Evolutionary conservation across 169 alveolate genomes (phyloP).

Genomic region (Babesia ovata): DNA sequence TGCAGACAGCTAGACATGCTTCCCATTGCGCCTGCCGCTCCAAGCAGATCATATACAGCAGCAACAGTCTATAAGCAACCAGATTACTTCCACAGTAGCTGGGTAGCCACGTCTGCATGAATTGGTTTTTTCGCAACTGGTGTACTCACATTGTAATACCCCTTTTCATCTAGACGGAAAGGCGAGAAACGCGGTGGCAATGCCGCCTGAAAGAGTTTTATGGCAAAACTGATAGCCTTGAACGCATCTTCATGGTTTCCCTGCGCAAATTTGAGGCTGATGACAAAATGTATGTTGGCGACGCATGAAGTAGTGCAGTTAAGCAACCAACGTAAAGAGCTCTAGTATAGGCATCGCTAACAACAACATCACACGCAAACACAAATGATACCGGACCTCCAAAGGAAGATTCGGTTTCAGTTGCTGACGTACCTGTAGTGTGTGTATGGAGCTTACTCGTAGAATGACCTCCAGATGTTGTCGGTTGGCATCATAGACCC

Average conservation of each 20-base stretch:
- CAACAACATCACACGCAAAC: too few species aligned
- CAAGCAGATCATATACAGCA: constrained; percentile 61
- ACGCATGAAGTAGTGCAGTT: too few species aligned
- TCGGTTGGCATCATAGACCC: constrained; percentile 27
- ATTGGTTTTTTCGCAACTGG: neutral
- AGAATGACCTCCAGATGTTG: constrained; percentile 44
- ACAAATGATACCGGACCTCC: too few species aligned
- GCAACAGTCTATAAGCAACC: constrained; percentile 42
- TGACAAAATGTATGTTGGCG: too few species aligned
- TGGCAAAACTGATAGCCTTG: constrained; percentile 10
- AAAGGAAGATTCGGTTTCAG: neutral
- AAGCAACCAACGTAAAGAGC: too few species aligned
- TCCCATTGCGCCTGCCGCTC: constrained; percentile 64
- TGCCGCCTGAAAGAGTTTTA: constrained; percentile 38
- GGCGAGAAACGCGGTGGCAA: constrained; percentile 51
- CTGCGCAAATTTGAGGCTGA: constrained; percentile 10
- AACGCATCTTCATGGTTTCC: constrained; percentile 61
- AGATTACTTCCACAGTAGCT: constrained; percentile 21
- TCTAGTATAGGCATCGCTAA: too few species aligned
- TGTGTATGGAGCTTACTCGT: constrained; percentile 49
- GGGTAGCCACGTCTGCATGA: constrained; percentile 46
- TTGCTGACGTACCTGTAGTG: constrained; percentile 34
- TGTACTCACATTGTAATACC: constrained; percentile 33
- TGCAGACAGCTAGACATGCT: constrained; percentile 51
- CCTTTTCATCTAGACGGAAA: constrained; percentile 20